Conservation (phyloP, 169 alveolate genomes). For the Pseudocohnilembus persalinus region DNA sequence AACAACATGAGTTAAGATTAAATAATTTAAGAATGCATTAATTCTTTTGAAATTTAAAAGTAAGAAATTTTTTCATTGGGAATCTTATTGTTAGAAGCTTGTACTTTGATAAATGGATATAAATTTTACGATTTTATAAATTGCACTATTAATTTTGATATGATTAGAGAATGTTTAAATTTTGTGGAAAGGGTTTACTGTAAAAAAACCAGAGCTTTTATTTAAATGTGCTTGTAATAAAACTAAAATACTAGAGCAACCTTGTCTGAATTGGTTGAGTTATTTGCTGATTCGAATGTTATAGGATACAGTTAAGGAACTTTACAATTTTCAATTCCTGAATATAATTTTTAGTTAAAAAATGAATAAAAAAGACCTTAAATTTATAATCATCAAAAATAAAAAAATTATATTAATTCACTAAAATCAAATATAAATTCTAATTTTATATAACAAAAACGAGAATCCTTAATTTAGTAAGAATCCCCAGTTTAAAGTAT, state of each 20-base stretch:
- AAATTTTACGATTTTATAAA: background rate
- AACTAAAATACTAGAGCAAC: background rate
- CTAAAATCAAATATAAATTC: too few species aligned
- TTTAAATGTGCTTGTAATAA: background rate
- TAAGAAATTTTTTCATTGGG: background rate
- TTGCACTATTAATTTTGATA: background rate
- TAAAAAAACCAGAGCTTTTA: too few species aligned
- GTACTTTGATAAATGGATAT: background rate
- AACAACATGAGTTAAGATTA: background rate
- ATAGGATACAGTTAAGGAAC: background rate
- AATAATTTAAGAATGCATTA: too few species aligned
- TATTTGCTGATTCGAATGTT: background rate
- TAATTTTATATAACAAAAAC: too few species aligned
- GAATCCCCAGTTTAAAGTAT: too few species aligned
- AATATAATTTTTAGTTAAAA: too few species aligned
- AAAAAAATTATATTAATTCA: background rate
- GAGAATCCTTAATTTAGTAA: too few species aligned
- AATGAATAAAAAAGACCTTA: background rate
- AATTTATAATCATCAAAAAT: too few species aligned
- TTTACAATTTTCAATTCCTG: background rate
- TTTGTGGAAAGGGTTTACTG: background rate
- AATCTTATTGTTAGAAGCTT: background rate
- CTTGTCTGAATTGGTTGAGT: background rate
- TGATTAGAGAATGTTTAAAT: background rate
- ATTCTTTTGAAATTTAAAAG: background rate